phyloP scores from a whole-genome alignment of 768 basidiomycete species.

The Piloderma croceum region DNA sequence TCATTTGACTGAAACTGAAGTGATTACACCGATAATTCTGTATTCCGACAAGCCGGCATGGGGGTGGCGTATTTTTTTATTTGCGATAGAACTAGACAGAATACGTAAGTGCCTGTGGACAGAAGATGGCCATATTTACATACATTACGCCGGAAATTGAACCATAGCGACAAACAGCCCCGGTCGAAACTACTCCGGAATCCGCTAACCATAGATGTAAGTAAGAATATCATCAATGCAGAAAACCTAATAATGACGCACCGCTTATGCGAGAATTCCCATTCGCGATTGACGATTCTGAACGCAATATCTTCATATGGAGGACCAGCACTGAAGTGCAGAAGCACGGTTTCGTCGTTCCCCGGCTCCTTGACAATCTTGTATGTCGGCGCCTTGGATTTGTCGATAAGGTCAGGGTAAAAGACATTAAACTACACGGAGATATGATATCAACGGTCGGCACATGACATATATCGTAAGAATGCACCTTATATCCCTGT shows the following conservation, averaged over 20 bases:
- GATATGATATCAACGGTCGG: constrained; percentile 11
- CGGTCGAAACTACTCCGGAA: constrained; percentile 97
- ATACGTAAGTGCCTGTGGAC: too few species aligned
- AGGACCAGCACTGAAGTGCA: constrained; percentile 94
- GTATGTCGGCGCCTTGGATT: constrained; percentile 94
- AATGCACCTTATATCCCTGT: constrained; percentile 87
- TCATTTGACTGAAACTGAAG: too few species aligned
- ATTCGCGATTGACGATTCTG: constrained; percentile 93
- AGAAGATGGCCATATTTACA: too few species aligned
- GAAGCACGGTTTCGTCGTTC: constrained; percentile 89
- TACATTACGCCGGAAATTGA: constrained; percentile 92
- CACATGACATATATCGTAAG: constrained; percentile 1
- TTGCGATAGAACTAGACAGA: constrained; percentile 72
- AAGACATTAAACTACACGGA: constrained; percentile 87
- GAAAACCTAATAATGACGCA: constrained; percentile 27
- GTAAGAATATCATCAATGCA: constrained; percentile 11
- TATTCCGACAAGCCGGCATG: too few species aligned
- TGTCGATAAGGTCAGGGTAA: constrained; percentile 98
- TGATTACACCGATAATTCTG: too few species aligned
- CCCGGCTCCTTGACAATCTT: constrained; percentile 91
- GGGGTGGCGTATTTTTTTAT: too few species aligned
- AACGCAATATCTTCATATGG: constrained; percentile 99
- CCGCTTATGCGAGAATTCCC: constrained; percentile 99
- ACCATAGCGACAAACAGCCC: constrained; percentile 93
- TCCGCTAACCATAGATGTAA: constrained; percentile 65